Percentiles rank a stretch among this genome's conserved stretches.
These are phyloP conservation scores for Kregervanrija delftensis DNA, from an alignment of 805 yeast species.

Conservation along the genomic window DNA sequence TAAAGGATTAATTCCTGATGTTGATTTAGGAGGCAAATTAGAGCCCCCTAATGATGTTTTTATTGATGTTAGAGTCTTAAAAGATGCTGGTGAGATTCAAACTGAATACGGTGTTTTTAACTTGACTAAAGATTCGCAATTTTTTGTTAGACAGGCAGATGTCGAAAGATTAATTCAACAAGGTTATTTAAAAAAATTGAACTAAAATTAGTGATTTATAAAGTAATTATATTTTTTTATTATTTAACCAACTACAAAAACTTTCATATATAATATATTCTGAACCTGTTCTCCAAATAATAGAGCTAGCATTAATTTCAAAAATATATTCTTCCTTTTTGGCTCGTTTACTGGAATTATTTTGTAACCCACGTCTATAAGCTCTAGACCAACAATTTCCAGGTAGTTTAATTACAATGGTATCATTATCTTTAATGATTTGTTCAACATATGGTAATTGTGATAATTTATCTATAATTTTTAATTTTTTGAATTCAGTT, in stretches of 20 bases:
- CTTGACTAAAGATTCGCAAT: constrained; percentile 87
- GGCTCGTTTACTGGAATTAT: neutral
- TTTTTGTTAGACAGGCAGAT: constrained; percentile 88
- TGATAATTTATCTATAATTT: neutral
- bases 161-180: constrained; percentile 92
- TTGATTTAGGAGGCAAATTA: constrained; percentile 83
- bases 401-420: constrained; percentile 1
- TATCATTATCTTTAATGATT: neutral
- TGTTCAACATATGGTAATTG: constrained; percentile 1
- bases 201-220: neutral
- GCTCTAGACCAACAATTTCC: constrained; percentile 26
- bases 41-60: constrained; percentile 89
- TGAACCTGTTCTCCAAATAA: constrained; percentile 21
- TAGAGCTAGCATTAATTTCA: constrained; percentile 4
- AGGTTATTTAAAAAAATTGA: constrained; percentile 70
- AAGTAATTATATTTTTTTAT: neutral
- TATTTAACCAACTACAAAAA: constrained; percentile 15
- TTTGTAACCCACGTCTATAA: constrained; percentile 13
- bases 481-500: neutral
- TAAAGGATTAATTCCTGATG: constrained; percentile 72
- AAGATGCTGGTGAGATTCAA: constrained; percentile 95
- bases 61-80: constrained; percentile 86
- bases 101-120: constrained; percentile 97
- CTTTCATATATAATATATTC: constrained; percentile 24
- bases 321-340: constrained; percentile 8